Evolutionary conservation across 257 asterid species (phyloP).

Genomic region (Apocynum venetum): DNA sequence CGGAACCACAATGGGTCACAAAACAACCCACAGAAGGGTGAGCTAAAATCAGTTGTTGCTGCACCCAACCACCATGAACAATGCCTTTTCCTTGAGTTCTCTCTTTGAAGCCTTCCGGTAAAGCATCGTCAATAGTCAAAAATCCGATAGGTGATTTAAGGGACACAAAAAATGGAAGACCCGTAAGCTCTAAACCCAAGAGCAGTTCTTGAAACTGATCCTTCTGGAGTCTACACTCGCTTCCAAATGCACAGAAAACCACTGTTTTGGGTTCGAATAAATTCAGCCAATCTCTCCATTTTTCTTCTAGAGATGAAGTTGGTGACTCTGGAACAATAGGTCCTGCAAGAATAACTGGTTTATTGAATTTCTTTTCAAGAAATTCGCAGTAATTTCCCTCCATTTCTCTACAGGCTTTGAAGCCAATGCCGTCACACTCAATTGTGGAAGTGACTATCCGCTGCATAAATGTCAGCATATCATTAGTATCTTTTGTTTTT

Average conservation of each 20-base stretch:
- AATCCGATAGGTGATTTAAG: slow-evolving; percentile 54
- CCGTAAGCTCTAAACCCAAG: slow-evolving; percentile 26
- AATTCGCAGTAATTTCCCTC: slow-evolving; percentile 23
- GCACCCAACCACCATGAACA: slow-evolving; percentile 32
- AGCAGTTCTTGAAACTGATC: slow-evolving; percentile 25
- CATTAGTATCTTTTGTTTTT: background rate
- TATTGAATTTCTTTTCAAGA: background rate
- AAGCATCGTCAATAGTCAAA: slow-evolving; percentile 49
- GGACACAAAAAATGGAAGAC: slow-evolving; percentile 56
- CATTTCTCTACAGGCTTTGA: slow-evolving; percentile 16
- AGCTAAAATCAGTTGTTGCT: slow-evolving; percentile 27
- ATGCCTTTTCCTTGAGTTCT: slow-evolving; percentile 39
- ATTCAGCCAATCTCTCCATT: slow-evolving; percentile 12
- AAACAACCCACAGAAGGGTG: slow-evolving; percentile 74
- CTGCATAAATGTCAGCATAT: background rate
- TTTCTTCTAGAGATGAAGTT: slow-evolving; percentile 1
- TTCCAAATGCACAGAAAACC: slow-evolving; percentile 25
- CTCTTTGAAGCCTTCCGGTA: slow-evolving; percentile 71
- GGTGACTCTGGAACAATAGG: slow-evolving; percentile 20
- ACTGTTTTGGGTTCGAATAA: slow-evolving; percentile 3
- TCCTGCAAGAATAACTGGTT: slow-evolving; percentile 15
- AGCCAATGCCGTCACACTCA: slow-evolving; percentile 14
- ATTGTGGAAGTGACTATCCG: background rate
- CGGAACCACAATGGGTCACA: slow-evolving; percentile 81
- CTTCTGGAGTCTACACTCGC: slow-evolving; percentile 17